phyloP scores from a whole-genome alignment of 1,284 basidiomycete genomes.

The Anthracocystis panici-leucophaei region DNA sequence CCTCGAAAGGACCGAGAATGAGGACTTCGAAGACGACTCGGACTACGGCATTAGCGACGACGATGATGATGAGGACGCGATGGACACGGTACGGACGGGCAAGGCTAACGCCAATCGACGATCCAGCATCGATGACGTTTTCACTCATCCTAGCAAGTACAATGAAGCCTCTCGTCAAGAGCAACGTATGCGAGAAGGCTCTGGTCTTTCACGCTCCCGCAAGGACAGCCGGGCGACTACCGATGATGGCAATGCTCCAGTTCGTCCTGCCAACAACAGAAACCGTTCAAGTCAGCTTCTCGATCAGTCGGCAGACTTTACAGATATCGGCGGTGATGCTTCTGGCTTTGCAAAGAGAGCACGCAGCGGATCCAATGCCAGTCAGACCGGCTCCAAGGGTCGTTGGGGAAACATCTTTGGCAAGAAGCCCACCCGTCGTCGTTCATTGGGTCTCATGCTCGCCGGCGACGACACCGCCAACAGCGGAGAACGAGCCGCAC shows the following conservation, averaged over 20 bases:
- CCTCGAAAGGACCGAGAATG: constrained; percentile 57
- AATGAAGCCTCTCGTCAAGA: constrained; percentile 50
- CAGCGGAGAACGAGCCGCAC: constrained; percentile 36
- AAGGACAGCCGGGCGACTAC: constrained; percentile 42
- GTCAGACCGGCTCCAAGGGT: constrained; percentile 31
- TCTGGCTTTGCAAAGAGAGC: constrained; percentile 26
- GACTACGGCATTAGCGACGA: constrained; percentile 73
- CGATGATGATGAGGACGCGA: constrained; percentile 72
- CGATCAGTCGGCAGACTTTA: constrained; percentile 30
- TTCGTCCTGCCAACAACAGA: constrained; percentile 26
- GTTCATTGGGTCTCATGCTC: constrained; percentile 51
- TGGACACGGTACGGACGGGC: constrained; percentile 51
- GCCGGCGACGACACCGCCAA: constrained; percentile 26
- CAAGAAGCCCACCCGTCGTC: constrained; percentile 41
- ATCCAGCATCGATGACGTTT: constrained; percentile 59
- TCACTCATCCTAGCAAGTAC: constrained; percentile 52
- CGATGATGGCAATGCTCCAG: constrained; percentile 21
- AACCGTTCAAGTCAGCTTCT: constrained; percentile 45
- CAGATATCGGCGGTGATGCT: constrained; percentile 28
- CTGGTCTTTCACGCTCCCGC: constrained; percentile 30
- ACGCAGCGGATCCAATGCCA: constrained; percentile 46
- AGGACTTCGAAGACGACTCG: constrained; percentile 74
- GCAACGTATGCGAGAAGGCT: constrained; percentile 50
- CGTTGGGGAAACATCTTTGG: constrained; percentile 54
- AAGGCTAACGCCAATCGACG: constrained; percentile 48